A percentile compares a stretch with the other conserved stretches of the same genome.
phyloP scores from a whole-genome alignment of 495 filamentous ascomycete genomes.

The Rusavskia elegans region DNA sequence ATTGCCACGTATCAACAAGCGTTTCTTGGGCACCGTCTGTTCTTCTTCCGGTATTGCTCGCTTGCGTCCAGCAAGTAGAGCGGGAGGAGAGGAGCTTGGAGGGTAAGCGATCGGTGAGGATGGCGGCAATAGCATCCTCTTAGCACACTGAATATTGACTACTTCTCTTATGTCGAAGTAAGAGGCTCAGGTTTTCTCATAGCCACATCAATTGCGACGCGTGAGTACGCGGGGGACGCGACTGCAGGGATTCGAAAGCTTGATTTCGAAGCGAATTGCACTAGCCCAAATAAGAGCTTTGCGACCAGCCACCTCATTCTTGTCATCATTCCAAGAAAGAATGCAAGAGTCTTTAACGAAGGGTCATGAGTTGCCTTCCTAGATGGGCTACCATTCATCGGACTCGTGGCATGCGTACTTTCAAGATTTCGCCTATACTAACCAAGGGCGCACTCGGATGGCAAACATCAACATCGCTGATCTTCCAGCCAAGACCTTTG shows the following conservation, averaged over 20 bases:
- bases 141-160: too few species aligned
- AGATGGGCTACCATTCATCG: constrained; percentile 6
- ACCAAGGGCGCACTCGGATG: constrained; percentile 22
- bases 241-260: background rate
- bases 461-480: constrained; percentile 21
- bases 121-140: constrained; percentile 37
- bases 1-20: background rate
- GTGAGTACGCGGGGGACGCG: background rate
- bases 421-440: constrained; percentile 26
- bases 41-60: constrained; percentile 23
- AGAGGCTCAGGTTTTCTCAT: background rate
- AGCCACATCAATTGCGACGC: too few species aligned
- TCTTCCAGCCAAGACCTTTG: constrained; percentile 24
- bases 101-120: constrained; percentile 48
- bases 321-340: too few species aligned
- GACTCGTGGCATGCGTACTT: constrained; percentile 17
- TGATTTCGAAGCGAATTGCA: too few species aligned
- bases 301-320: too few species aligned
- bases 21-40: constrained; percentile 13
- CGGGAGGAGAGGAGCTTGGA: constrained; percentile 33
- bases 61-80: constrained; percentile 21
- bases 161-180: background rate
- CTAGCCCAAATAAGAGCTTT: too few species aligned
- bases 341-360: background rate
- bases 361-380: background rate